Evolutionary conservation across 2,329 filamentous ascomycete species (phyloP), one percentile per base, ranked within the genome.

Genomic region (Eurotiales sp.): DNA sequence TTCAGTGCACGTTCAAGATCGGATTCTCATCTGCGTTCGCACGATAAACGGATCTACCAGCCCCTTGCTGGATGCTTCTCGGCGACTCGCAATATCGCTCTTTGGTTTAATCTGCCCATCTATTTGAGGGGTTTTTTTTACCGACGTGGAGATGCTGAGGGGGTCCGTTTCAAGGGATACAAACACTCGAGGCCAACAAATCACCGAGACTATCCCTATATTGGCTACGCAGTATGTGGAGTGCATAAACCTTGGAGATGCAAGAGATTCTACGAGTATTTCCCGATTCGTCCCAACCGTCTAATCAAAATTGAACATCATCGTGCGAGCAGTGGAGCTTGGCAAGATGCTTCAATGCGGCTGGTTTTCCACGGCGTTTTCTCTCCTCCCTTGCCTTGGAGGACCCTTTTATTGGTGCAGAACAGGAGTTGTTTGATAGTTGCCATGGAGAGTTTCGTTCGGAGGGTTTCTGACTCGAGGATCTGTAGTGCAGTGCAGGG

Each of bases 241-340:
- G 32, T 47, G 32, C 34, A 27, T 25, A 25, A 27, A 27, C 5
- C 25, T n/a, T 10, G 25, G 25, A 27, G 25, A 27, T 27, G 25
- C 25, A 10, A 27, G 25, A 5, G 25, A 27, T 5, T 27, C 5
- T 27, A 27, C 5, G 10, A 6, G 10, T 37, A 37, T 37, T 37
- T 32, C 25, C 46, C 25, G 46, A 47, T 19, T 40, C 36, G 39
- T 25, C 12, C 34, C 34, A 40, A 34, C 8, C 3, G 32, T 17
- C 32, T 22, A 47, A 19, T 29, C 23, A 8, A 17, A 21, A 19
- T 29, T 15, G 11, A 17, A 21, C 36, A 32, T 12, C 46, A 48
- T 48, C 46, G 46, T 48, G 36, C 46, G 17, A n/a, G n/a, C n/a
- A 41, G 39, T 48, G 22, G 36, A 22, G 5, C 25, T 27, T 27